A percentile compares a stretch with the other conserved stretches of the same genome.
phyloP scores from a whole-genome alignment of 2,329 filamentous ascomycete species.

The Xylaria multiplex region DNA sequence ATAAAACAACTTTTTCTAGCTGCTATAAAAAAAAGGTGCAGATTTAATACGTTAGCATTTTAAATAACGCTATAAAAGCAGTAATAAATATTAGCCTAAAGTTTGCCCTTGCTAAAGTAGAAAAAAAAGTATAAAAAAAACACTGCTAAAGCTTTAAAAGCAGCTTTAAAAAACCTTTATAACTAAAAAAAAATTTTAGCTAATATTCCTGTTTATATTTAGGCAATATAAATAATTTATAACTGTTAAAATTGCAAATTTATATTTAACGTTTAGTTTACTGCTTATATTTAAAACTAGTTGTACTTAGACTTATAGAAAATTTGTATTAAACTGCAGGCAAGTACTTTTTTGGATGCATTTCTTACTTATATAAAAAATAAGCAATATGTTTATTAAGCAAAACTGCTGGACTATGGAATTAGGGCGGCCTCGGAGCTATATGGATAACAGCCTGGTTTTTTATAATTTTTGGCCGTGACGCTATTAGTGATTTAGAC shows the following conservation, averaged over 20 bases:
- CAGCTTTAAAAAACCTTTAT: neutral
- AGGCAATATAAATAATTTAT: neutral
- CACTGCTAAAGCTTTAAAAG: neutral
- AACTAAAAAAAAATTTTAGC: neutral
- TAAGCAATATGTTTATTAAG: neutral
- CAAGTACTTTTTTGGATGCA: neutral
- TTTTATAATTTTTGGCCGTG: too few relatives aligned
- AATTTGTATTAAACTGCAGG: neutral
- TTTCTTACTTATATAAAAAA: slow-evolving; percentile 2
- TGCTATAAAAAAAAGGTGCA: neutral
- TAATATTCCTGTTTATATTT: neutral
- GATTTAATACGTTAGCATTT: neutral
- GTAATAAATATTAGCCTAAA: neutral
- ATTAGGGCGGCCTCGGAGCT: too few relatives aligned
- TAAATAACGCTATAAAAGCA: neutral
- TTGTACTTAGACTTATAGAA: slow-evolving; percentile 1
- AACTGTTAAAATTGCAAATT: neutral
- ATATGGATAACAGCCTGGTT: too few relatives aligned
- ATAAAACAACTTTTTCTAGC: neutral
- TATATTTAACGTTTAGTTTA: neutral
- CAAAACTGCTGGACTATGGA: neutral
- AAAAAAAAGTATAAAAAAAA: neutral
- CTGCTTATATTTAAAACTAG: neutral
- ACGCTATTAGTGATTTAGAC: too few relatives aligned
- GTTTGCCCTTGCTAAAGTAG: neutral